A percentile compares a stretch with the other conserved stretches of the same genome.
Conservation (phyloP, 345 rosid species). For the Excoecaria cochinchinensis region DNA sequence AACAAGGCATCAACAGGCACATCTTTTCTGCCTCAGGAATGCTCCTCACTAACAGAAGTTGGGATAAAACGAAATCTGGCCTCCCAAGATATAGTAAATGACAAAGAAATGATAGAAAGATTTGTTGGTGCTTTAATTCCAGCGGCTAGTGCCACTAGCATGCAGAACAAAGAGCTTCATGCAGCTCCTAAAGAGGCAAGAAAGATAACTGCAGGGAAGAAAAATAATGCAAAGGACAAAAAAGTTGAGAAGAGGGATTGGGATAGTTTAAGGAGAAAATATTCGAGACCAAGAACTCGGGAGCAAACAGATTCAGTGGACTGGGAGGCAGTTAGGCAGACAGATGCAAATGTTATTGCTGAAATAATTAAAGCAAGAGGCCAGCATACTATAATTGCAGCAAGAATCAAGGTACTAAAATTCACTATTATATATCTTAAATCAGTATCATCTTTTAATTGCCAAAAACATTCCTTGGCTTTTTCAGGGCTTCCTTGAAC, state of each 20-base stretch:
- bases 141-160: background rate
- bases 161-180: background rate
- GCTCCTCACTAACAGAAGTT: background rate
- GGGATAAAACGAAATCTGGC: background rate
- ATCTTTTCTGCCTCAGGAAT: background rate
- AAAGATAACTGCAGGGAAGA: constrained; percentile 19
- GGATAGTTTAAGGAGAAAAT: constrained; percentile 38
- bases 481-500: constrained; percentile 47
- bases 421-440: background rate
- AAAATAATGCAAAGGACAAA: background rate
- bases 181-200: background rate
- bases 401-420: constrained; percentile 45
- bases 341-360: constrained; percentile 29
- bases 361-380: constrained; percentile 48
- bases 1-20: background rate
- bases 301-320: constrained; percentile 54
- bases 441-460: background rate
- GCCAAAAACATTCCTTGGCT: background rate
- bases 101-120: background rate
- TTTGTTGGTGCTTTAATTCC: background rate
- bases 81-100: background rate
- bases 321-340: constrained; percentile 56
- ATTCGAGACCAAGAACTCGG: constrained; percentile 27
- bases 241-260: constrained; percentile 34
- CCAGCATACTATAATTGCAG: constrained; percentile 39